Base-by-base conservation (phyloP, 2,329 filamentous ascomycete genomes). In the Nothophaeocryptopus gaeumannii region DNA sequence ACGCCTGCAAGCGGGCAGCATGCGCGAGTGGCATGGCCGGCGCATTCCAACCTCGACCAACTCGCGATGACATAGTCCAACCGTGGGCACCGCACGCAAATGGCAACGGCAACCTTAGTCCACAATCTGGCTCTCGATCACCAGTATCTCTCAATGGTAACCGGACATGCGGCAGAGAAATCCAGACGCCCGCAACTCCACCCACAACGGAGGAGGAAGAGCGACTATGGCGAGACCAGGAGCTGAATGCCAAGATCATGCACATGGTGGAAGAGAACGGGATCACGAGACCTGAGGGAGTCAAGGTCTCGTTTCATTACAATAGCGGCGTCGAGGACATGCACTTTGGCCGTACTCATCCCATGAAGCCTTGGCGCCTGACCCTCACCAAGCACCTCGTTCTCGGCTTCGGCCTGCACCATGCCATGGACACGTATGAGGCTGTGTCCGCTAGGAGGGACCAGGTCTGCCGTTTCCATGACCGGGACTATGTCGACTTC, bases 341-440 rank as follows among this genome's bases (percentile, higher is more conserved):
- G 71, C 93, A 99, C 70, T 99, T 99, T 69, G 93, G 93, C 58
- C 86, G 89, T 72, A 91, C 89, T 8, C 93, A 99, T 75, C 93
- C 93, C 14, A 99, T 99, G 93, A 99, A 99, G 70, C 93, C 93
- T 51, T 97, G 93, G 92, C 88, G 93, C 32, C 76, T 99, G 57
- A 96, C 91, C 12, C 79, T 99, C 47, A 95, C 93, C 49, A 97
- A 99, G 70, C 89, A 93, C 63, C 81, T 99, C 39, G 89, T 99
- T 56, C 85, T 95, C 67, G 87, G 89, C 1, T 97, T 97, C 69
- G 93, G 93, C 59, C 89, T 99, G 80, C 90, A 95, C 63, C 88
- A 92, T 64, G 90, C 89, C 55, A 97, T 99, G 93, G 90, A 97
- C 71, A 86, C 92, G 58, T 96, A 95, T 71, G 80, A 89, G 44